phyloP scores from a whole-genome alignment of 768 basidiomycete species.

The Kwoniella sp. region DNA sequence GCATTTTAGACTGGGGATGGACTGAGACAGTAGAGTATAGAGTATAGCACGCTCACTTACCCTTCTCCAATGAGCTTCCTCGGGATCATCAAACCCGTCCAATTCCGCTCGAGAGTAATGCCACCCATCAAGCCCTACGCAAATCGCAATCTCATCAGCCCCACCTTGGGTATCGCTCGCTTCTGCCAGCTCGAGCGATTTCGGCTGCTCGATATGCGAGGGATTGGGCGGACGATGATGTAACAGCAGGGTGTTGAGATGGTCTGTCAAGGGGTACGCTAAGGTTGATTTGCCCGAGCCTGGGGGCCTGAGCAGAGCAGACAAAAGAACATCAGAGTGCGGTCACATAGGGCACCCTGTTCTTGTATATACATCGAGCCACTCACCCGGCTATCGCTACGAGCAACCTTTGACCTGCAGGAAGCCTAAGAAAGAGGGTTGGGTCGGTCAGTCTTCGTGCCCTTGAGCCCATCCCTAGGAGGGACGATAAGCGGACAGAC shows the following conservation, averaged over 20 bases:
- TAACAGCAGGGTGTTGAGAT: conserved; percentile 61
- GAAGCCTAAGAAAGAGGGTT: not conserved
- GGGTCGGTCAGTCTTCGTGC: no score
- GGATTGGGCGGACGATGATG: conserved; percentile 20
- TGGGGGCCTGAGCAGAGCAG: conserved; percentile 62
- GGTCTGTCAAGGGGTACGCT: conserved; percentile 63
- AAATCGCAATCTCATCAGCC: conserved; percentile 59
- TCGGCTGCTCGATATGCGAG: conserved; percentile 12
- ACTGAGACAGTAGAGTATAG: no score
- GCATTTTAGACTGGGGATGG: no score
- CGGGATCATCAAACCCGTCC: conserved; percentile 66
- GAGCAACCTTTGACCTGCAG: conserved; percentile 60
- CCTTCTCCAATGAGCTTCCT: conserved; percentile 73
- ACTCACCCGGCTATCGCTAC: conserved; percentile 58
- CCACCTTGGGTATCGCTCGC: not conserved
- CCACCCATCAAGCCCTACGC: conserved; percentile 89
- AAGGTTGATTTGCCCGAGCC: conserved; percentile 86
- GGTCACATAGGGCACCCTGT: not conserved
- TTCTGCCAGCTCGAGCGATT: not conserved
- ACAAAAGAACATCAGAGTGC: no score
- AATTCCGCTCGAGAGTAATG: conserved; percentile 79
- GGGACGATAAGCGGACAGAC: no score
- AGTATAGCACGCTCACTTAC: no score
- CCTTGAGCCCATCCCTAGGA: no score
- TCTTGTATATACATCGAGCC: not conserved